Percentiles rank a stretch among this genome's conserved stretches.
phyloP scores from a whole-genome alignment of 1,139 yeast species.

The Candida buenavistaensis region DNA sequence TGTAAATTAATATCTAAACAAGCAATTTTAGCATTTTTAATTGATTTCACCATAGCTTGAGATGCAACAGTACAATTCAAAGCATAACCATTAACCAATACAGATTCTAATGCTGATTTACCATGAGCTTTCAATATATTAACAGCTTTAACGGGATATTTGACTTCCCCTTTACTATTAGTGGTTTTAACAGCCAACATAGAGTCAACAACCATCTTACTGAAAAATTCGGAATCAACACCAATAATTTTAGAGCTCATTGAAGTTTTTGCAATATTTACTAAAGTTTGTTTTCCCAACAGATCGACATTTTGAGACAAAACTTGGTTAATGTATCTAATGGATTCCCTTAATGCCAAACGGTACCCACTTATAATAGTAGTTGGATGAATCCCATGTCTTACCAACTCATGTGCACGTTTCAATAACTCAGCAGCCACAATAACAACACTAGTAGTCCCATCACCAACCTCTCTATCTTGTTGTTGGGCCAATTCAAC shows the following conservation, averaged over 20 bases:
- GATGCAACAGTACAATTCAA: slow-evolving; percentile 96
- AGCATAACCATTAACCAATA: slow-evolving; percentile 91
- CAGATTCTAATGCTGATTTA: slow-evolving; percentile 82
- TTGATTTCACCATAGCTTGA: slow-evolving; percentile 87
- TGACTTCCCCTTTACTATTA: slow-evolving; percentile 82
- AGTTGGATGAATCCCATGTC: slow-evolving; percentile 94
- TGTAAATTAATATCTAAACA: slow-evolving; percentile 92
- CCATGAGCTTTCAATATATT: slow-evolving; percentile 97
- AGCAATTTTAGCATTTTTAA: slow-evolving; percentile 82
- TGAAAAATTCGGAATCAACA: slow-evolving; percentile 88
- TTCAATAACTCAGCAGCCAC: slow-evolving; percentile 90
- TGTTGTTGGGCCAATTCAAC: slow-evolving; percentile 99
- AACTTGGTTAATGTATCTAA: slow-evolving; percentile 82
- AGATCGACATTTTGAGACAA: slow-evolving; percentile 78
- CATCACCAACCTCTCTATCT: slow-evolving; percentile 98
- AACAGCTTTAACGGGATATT: slow-evolving; percentile 97
- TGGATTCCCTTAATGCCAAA: slow-evolving; percentile 89
- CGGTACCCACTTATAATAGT: slow-evolving; percentile 96
- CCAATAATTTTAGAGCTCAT: slow-evolving; percentile 98
- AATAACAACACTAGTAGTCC: slow-evolving; percentile 94
- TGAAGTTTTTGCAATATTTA: slow-evolving; percentile 92
- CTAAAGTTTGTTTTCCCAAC: slow-evolving; percentile 78
- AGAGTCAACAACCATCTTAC: slow-evolving; percentile 91
- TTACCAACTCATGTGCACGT: slow-evolving; percentile 92
- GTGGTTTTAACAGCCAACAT: slow-evolving; percentile 93